These are phyloP conservation scores for Emmonsia crescens DNA, from an alignment of 2,329 filamentous ascomycete species.

Conservation along the genomic window DNA sequence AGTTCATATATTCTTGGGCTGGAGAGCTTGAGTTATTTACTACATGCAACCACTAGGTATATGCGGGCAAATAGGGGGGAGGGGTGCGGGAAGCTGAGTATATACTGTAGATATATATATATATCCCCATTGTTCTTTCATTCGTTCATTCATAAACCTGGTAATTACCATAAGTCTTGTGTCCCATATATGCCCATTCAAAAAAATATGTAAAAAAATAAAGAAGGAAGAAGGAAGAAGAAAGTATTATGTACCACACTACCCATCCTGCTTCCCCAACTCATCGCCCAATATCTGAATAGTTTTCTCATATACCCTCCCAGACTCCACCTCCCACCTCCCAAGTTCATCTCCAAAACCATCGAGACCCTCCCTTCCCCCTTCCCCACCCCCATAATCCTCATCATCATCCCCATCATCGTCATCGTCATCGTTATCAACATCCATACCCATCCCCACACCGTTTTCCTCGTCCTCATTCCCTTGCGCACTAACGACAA, in stretches of 20 bases:
- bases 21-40: too few species aligned
- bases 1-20: too few species aligned
- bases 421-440: slow-evolving; percentile 25
- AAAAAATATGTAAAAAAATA: background rate
- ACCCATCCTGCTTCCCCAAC: slow-evolving; percentile 36
- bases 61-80: too few species aligned
- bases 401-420: slow-evolving; percentile 24
- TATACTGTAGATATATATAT: too few species aligned
- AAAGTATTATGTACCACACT: background rate
- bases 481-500: slow-evolving; percentile 55
- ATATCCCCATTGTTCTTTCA: too few species aligned
- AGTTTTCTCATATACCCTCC: slow-evolving; percentile 67
- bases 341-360: slow-evolving; percentile 24
- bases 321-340: slow-evolving; percentile 55
- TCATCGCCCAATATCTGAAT: slow-evolving; percentile 62
- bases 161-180: background rate
- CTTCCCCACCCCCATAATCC: slow-evolving; percentile 16
- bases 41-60: too few species aligned
- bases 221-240: background rate
- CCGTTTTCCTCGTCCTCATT: slow-evolving; percentile 32
- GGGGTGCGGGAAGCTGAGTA: too few species aligned
- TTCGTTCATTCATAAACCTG: too few species aligned
- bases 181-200: background rate
- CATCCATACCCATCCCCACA: slow-evolving; percentile 19
- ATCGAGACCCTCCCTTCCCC: slow-evolving; percentile 28